Conservation (phyloP, 1,139 yeast genomes). For the Taphrina deformans region DNA sequence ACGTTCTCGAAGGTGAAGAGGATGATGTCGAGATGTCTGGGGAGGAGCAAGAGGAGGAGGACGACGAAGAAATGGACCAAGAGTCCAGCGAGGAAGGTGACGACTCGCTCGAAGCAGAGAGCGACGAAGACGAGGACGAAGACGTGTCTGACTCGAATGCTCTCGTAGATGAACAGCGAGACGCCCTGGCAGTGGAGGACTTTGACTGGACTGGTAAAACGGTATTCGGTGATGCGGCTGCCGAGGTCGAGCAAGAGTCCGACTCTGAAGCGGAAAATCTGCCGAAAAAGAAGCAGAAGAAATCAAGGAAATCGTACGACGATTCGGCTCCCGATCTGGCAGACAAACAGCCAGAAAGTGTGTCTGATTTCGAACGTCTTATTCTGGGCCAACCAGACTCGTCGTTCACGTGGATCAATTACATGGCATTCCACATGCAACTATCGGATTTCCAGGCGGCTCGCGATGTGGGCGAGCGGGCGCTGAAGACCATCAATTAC, state of each 20-base stretch:
- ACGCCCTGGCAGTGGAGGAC: slow-evolving; percentile 37
- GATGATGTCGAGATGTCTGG: slow-evolving; percentile 43
- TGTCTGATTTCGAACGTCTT: slow-evolving; percentile 84
- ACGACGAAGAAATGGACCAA: slow-evolving; percentile 55
- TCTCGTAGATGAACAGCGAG: neutral
- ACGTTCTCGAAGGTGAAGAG: slow-evolving; percentile 46
- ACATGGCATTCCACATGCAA: slow-evolving; percentile 96
- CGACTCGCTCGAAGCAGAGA: slow-evolving; percentile 40
- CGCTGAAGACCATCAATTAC: slow-evolving; percentile 82
- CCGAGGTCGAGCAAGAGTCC: neutral
- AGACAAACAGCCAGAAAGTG: slow-evolving; percentile 86
- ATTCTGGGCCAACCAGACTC: slow-evolving; percentile 91
- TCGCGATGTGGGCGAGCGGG: slow-evolving; percentile 88
- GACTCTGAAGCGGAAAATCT: slow-evolving; percentile 34
- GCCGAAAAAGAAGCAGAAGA: slow-evolving; percentile 42
- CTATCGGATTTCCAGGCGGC: slow-evolving; percentile 92
- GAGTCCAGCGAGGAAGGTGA: slow-evolving; percentile 55
- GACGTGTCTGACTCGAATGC: neutral
- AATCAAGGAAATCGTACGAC: slow-evolving; percentile 53
- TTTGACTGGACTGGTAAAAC: slow-evolving; percentile 41
- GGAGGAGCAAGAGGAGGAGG: slow-evolving; percentile 45
- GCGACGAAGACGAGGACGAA: neutral
- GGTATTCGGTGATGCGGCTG: slow-evolving; percentile 38
- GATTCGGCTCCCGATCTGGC: slow-evolving; percentile 84
- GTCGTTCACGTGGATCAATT: slow-evolving; percentile 94